Evolutionary conservation across 192 early-diverging fungal species (phyloP).

Genomic region (Phycomyces nitens): DNA sequence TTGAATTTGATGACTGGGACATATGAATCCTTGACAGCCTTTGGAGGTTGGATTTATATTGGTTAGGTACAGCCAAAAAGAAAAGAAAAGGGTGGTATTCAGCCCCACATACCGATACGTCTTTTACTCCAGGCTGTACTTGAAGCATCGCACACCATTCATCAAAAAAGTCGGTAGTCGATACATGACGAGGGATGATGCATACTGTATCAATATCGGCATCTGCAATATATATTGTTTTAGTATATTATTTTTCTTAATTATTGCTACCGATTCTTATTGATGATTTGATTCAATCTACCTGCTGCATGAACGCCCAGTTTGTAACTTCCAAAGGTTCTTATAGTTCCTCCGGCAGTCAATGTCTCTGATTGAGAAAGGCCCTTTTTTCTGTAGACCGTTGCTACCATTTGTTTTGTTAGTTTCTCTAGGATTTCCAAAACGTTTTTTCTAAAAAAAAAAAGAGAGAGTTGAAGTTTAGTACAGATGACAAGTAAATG

Average conservation of each 20-base stretch:
- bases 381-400: constrained; percentile 30
- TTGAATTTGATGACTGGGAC: constrained; percentile 68
- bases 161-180: constrained; percentile 61
- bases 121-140: constrained; percentile 23
- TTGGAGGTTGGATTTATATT: too few relatives aligned
- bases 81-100: too few relatives aligned
- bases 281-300: too few relatives aligned
- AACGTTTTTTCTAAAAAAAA: constrained; percentile 14
- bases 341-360: constrained; percentile 59
- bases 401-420: constrained; percentile 53
- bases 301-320: constrained; percentile 62
- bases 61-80: too few relatives aligned
- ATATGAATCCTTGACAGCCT: constrained; percentile 57
- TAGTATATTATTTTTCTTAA: background rate
- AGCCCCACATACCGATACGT: constrained; percentile 17
- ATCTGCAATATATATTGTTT: constrained; percentile 14
- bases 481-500: too few relatives aligned
- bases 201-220: constrained; percentile 75
- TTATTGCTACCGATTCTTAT: too few relatives aligned
- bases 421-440: constrained; percentile 44
- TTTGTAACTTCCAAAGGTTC: constrained; percentile 68
- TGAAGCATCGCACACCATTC: constrained; percentile 47
- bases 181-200: constrained; percentile 57
- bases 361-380: constrained; percentile 46
- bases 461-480: too few relatives aligned